These are phyloP conservation scores for Hamamelis virginiana DNA, from an alignment of 164 flowering plant species.

Conservation along the genomic window DNA sequence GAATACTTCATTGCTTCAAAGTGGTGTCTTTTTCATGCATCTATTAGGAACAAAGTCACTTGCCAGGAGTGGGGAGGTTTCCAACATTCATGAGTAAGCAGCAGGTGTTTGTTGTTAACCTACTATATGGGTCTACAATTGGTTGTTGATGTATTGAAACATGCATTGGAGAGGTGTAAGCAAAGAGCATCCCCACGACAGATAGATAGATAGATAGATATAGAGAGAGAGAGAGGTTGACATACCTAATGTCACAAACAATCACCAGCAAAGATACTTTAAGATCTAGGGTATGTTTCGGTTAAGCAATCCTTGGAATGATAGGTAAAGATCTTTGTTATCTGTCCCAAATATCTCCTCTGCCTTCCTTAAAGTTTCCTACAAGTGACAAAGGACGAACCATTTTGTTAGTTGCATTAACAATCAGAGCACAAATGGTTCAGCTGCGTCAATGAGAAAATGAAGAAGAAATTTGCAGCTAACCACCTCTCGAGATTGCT, in stretches of 20 bases:
- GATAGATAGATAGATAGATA: no score
- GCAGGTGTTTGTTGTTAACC: no score
- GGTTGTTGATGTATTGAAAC: no score
- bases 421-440: background rate
- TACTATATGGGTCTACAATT: no score
- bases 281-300: slow-evolving; percentile 46
- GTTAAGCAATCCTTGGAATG: slow-evolving; percentile 85
- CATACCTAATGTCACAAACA: background rate
- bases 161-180: no score
- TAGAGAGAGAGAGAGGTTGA: no score
- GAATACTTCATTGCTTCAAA: no score
- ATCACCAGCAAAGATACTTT: slow-evolving; percentile 3
- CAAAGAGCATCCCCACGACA: no score
- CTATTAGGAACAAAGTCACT: no score
- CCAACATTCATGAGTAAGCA: no score
- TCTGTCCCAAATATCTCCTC: slow-evolving; percentile 90
- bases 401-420: background rate
- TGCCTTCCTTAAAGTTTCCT: slow-evolving; percentile 93
- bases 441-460: background rate
- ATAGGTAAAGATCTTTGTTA: slow-evolving; percentile 80
- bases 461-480: background rate
- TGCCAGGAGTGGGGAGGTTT: no score
- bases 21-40: no score
- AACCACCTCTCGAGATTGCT: slow-evolving; percentile 89
- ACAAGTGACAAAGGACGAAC: slow-evolving; percentile 10